Evolutionary conservation across 1,284 basidiomycete genomes (phyloP).

Genomic region (Trametes polyzona): DNA sequence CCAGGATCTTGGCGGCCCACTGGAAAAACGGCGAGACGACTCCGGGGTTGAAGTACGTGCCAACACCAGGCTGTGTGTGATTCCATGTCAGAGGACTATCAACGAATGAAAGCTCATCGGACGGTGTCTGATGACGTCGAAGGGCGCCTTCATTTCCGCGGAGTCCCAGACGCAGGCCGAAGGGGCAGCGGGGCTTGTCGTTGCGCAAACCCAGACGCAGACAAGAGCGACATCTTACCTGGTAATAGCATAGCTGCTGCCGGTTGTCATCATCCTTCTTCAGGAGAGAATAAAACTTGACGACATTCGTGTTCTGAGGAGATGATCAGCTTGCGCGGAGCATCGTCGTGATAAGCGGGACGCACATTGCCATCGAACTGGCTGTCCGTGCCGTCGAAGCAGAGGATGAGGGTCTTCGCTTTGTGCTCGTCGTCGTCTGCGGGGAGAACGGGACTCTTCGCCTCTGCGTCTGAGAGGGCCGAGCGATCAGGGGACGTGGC

Average conservation of each 20-base stretch:
- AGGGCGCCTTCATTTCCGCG: neutral
- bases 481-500: neutral
- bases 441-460: neutral
- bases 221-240: conserved; percentile 30
- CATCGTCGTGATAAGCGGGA: neutral
- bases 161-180: neutral
- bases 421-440: conserved; percentile 8
- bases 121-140: neutral
- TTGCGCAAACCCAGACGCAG: neutral
- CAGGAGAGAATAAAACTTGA: conserved; percentile 44
- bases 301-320: conserved; percentile 44
- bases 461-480: neutral
- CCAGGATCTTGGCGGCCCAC: conserved; percentile 46
- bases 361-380: conserved; percentile 49
- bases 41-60: conserved; percentile 53
- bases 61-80: conserved; percentile 44
- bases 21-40: conserved; percentile 40
- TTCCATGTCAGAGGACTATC: neutral
- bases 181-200: neutral
- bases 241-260: conserved; percentile 47
- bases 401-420: conserved; percentile 49
- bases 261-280: conserved; percentile 39
- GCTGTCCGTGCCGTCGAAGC: conserved; percentile 57
- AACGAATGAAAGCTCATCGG: neutral
- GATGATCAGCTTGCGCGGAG: neutral